phyloP scores from a whole-genome alignment of 192 early-diverging fungal species.

The Neocallimastix lanati region DNA sequence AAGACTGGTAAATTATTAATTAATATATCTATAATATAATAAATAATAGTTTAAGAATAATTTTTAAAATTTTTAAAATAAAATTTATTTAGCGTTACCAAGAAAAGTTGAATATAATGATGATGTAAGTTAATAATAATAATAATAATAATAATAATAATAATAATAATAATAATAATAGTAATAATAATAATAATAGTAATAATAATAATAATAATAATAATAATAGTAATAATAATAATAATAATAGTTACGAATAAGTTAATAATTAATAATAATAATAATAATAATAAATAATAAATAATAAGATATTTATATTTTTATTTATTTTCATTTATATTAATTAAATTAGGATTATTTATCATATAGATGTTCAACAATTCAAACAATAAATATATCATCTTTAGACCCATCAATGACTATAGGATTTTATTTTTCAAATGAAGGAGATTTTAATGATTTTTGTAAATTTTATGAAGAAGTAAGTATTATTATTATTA shows the following conservation, averaged over 20 bases:
- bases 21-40: conserved; percentile 23
- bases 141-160: no score
- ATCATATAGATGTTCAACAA: conserved; percentile 67
- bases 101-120: conserved; percentile 7
- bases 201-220: no score
- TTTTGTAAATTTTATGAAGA: conserved; percentile 29
- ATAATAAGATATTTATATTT: no score
- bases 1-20: conserved; percentile 38
- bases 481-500: no score
- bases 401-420: conserved; percentile 86
- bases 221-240: no score
- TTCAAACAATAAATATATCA: conserved; percentile 52
- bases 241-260: no score
- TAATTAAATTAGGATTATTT: conserved; percentile 27
- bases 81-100: conserved; percentile 7
- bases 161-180: no score
- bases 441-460: conserved; percentile 31
- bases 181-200: no score
- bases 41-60: background rate
- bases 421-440: conserved; percentile 66
- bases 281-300: conserved; percentile 10
- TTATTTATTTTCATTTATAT: no score
- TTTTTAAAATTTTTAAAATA: background rate
- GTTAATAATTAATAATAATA: background rate
- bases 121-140: background rate